These are phyloP conservation scores for Gaillardinia entomophila DNA, from an alignment of 805 yeast species.

Conservation along the genomic window DNA sequence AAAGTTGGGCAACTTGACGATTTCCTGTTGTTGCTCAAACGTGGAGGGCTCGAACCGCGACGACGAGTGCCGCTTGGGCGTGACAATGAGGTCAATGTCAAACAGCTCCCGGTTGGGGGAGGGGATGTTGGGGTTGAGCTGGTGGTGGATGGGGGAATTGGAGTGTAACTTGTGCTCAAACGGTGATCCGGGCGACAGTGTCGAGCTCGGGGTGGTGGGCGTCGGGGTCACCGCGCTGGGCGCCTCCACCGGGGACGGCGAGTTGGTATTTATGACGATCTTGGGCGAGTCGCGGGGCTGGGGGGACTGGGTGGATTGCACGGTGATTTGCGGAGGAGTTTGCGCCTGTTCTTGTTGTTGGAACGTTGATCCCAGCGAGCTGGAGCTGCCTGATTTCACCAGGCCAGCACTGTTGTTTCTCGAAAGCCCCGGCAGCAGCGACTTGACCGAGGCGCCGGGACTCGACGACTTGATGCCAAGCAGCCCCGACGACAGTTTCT, in stretches of 20 bases:
- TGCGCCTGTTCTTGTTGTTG: background rate
- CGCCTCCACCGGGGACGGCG: slow-evolving; percentile 5
- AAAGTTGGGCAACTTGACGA: slow-evolving; percentile 76
- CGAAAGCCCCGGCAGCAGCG: slow-evolving; percentile 30
- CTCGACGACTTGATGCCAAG: slow-evolving; percentile 7
- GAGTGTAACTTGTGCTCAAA: slow-evolving; percentile 5
- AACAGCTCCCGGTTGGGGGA: slow-evolving; percentile 60
- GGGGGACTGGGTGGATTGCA: no score
- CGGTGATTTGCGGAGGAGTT: slow-evolving; percentile 1
- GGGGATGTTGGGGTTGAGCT: slow-evolving; percentile 54
- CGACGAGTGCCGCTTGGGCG: slow-evolving; percentile 87
- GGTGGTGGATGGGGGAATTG: slow-evolving; percentile 28
- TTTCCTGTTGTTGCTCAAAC: slow-evolving; percentile 33
- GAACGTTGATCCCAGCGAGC: background rate
- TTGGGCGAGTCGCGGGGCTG: slow-evolving; percentile 7
- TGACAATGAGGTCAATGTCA: slow-evolving; percentile 71
- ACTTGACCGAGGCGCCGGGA: slow-evolving; percentile 19
- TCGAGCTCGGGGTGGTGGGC: slow-evolving; percentile 5
- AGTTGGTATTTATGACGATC: slow-evolving; percentile 10
- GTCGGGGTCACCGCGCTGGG: slow-evolving; percentile 1
- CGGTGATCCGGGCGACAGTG: slow-evolving; percentile 4
- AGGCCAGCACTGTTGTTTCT: slow-evolving; percentile 10
- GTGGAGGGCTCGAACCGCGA: slow-evolving; percentile 80
- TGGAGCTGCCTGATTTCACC: background rate
- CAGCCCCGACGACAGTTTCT: slow-evolving; percentile 1